These are phyloP conservation scores for Isatis lusitanica DNA, from an alignment of 441 rosid genomes.

Conservation along the genomic window DNA sequence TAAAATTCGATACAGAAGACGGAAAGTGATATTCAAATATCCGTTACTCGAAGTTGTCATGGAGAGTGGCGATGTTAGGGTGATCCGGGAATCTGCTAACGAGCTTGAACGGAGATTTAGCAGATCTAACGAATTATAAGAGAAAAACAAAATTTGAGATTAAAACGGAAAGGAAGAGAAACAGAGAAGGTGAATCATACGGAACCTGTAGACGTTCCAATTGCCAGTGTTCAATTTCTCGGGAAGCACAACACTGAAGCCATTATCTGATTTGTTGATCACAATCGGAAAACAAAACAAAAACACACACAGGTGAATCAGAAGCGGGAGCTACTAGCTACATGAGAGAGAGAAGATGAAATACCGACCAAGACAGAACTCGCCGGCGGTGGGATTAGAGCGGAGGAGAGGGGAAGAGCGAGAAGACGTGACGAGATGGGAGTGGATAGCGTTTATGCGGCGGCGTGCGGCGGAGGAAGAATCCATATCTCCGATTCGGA, in stretches of 20 bases:
- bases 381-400: constrained; percentile 66
- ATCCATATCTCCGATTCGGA: constrained; percentile 44
- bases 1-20: not conserved
- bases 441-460: constrained; percentile 67
- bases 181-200: not conserved
- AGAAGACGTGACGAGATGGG: constrained; percentile 56
- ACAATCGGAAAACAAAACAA: too few species aligned
- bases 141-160: constrained; percentile 11
- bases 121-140: constrained; percentile 60
- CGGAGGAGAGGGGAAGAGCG: constrained; percentile 51
- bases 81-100: constrained; percentile 75
- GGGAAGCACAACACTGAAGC: constrained; percentile 90
- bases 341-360: not conserved
- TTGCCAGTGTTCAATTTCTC: constrained; percentile 88
- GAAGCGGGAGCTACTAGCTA: not conserved
- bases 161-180: not conserved
- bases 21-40: not conserved
- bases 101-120: constrained; percentile 74
- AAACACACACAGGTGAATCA: not conserved
- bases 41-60: constrained; percentile 91
- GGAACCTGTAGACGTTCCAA: constrained; percentile 94
- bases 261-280: constrained; percentile 62
- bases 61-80: constrained; percentile 90
- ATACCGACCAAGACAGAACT: constrained; percentile 65
- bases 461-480: constrained; percentile 62